Evolutionary conservation across 306 rosid genomes (phyloP).

Genomic region (Oemleria cerasiformis): DNA sequence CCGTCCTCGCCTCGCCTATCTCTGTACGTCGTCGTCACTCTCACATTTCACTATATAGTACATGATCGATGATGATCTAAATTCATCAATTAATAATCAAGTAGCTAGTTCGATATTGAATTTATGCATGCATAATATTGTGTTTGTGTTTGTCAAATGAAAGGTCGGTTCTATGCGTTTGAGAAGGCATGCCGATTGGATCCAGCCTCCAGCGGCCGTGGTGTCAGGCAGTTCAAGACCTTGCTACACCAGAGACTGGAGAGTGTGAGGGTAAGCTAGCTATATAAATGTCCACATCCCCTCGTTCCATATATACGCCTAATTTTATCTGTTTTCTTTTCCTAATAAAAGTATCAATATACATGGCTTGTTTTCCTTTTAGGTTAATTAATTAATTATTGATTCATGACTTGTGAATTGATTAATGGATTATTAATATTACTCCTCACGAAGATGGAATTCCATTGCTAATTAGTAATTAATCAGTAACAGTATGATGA

Average conservation of each 20-base stretch:
- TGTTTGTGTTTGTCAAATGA: background rate
- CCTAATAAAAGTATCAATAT: no score
- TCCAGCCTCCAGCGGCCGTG: constrained; percentile 88
- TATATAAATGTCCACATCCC: background rate
- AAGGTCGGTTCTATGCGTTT: constrained; percentile 94
- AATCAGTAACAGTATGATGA: no score
- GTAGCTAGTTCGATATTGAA: background rate
- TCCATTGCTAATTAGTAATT: no score
- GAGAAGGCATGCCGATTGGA: constrained; percentile 97
- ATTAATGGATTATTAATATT: no score
- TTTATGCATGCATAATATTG: background rate
- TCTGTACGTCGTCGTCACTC: constrained; percentile 39
- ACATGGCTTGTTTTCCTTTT: no score
- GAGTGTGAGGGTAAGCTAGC: constrained; percentile 44
- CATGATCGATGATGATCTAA: background rate
- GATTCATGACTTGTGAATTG: no score
- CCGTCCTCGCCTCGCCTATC: constrained; percentile 89
- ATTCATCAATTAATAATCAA: background rate
- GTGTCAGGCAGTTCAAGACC: constrained; percentile 96
- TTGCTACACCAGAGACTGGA: constrained; percentile 72
- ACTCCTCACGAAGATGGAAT: no score
- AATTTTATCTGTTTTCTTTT: no score
- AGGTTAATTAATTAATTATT: no score
- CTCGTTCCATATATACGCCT: no score
- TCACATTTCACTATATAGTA: no score